Base-by-base conservation (phyloP, 257 asterid genomes). In the Fraxinus pennsylvanica region DNA sequence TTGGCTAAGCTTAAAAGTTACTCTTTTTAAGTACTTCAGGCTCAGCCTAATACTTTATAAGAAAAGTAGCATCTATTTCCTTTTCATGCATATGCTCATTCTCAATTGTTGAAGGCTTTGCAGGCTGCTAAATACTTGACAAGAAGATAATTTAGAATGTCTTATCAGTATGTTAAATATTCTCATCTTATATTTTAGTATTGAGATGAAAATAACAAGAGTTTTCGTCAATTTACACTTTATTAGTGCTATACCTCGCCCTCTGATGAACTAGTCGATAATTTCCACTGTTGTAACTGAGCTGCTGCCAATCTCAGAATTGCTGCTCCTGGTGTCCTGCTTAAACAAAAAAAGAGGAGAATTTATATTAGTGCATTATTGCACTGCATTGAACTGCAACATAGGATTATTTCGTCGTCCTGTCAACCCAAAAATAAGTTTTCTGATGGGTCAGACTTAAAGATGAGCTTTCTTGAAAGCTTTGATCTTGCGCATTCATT, bases 381-480 rank as follows among this genome's bases (percentile, higher is more conserved):
- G 29, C 72, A 76, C 61, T 47, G 68, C 32, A 74, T 71, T 52
- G 15, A 83, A 87, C 84, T 84, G 67, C 65, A 54, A 19, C 22
- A 5, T 4, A 19, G 25, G 9, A 5, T 54, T 6, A 52, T 52
- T 17, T 52, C 54, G 4, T 52, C 25, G 19, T 52, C 63, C 0
- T 52, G 63, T 5, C 22, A 52, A 61, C 75, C 68, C 17, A 68
- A 74, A 73, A 65, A 38, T 9, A 43, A 68, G 74, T 76, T 74
- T 36, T 13, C 70, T 71, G 43, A 32, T 27, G 74, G 25, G 83
- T 68, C 82, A 68, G 83, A 63, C 86, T 85, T 57, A 77, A 50
- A 74, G 85, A 45, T 65, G 83, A 80, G 84, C 83, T 78, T 74
- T 81, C 89, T 74, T 68, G 78, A 74, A 50, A 83, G 75, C 78